Conservation (phyloP, 1,139 yeast genomes). For the Hyphopichia wangnamkhiaoensis region DNA sequence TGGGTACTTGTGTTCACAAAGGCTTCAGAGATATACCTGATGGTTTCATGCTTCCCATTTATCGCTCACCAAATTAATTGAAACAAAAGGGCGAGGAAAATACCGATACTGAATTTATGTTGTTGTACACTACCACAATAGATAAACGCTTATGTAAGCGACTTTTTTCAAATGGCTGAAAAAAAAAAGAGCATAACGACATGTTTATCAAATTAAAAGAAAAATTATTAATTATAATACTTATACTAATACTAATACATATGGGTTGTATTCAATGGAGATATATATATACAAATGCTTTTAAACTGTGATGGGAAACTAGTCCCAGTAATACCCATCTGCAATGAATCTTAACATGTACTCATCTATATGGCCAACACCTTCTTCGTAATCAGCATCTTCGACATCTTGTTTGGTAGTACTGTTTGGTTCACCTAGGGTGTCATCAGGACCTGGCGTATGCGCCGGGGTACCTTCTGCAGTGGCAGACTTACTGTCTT, state of each 20-base stretch:
- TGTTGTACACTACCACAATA: too few relatives aligned
- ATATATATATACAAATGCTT: neutral
- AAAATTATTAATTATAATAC: too few relatives aligned
- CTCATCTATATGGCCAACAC: slow-evolving; percentile 89
- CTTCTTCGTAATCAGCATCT: slow-evolving; percentile 69
- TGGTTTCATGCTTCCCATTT: neutral
- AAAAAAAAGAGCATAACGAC: too few relatives aligned
- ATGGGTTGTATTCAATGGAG: neutral
- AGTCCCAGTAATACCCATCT: slow-evolving; percentile 68
- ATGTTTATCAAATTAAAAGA: too few relatives aligned
- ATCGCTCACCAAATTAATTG: neutral
- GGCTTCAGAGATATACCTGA: neutral
- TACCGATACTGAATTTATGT: slow-evolving; percentile 3
- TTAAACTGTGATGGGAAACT: slow-evolving; percentile 1
- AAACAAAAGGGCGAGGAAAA: neutral
- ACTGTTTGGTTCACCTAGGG: slow-evolving; percentile 14
- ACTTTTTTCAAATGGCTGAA: too few relatives aligned
- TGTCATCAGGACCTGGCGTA: slow-evolving; percentile 21
- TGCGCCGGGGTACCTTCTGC: slow-evolving; percentile 29
- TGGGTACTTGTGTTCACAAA: neutral
- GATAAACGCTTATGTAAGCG: too few relatives aligned
- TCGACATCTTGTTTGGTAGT: slow-evolving; percentile 21
- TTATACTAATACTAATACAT: neutral
- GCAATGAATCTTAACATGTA: slow-evolving; percentile 93
- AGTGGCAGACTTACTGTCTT: slow-evolving; percentile 31